These are phyloP conservation scores for Aspergillus sclerotioniger DNA, from an alignment of 495 filamentous ascomycete genomes.

Conservation along the genomic window DNA sequence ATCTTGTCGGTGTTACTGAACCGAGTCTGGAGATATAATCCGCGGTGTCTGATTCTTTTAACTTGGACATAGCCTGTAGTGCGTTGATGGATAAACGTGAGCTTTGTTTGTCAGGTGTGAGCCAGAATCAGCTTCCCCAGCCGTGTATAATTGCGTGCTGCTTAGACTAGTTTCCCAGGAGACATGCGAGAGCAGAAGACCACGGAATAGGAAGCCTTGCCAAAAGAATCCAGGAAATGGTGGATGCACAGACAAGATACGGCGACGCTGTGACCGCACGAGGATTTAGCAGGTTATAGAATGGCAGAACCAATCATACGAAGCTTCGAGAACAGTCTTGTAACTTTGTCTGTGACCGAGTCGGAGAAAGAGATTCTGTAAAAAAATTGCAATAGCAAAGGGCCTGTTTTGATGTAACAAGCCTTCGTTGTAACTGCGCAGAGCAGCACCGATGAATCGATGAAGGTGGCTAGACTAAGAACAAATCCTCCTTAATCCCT, in stretches of 20 bases:
- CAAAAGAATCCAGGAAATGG: no score
- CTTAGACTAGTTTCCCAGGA: no score
- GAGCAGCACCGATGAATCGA: background rate
- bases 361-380: background rate
- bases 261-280: no score
- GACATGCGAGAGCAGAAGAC: no score
- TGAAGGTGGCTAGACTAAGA: background rate
- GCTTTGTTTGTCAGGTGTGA: background rate
- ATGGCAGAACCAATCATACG: background rate
- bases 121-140: background rate
- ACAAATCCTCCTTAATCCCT: background rate
- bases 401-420: background rate
- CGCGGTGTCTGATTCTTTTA: background rate
- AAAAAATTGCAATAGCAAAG: background rate
- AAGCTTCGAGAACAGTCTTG: background rate
- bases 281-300: background rate
- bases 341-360: background rate
- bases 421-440: background rate
- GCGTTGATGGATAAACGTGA: background rate
- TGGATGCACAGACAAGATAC: no score
- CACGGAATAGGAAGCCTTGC: no score
- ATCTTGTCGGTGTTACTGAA: constrained; percentile 7
- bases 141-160: background rate
- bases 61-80: background rate
- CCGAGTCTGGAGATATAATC: background rate